phyloP scores from a whole-genome alignment of 2,329 filamentous ascomycete species.

The Monosporascus sp. region DNA sequence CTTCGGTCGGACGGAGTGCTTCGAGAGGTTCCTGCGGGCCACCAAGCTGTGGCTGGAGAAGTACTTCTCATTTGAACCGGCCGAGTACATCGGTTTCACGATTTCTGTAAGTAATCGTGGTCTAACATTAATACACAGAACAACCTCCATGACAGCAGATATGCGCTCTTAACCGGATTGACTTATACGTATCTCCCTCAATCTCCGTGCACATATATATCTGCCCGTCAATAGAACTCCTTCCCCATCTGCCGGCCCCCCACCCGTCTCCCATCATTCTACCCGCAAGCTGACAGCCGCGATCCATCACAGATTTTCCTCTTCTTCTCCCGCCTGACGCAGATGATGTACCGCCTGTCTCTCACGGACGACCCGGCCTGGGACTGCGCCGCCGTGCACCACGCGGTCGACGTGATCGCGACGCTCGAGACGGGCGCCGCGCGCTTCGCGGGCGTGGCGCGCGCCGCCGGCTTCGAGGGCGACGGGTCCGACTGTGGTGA shows the following conservation, averaged over 20 bases:
- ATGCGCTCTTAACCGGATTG: too few species aligned
- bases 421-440: conserved; percentile 12
- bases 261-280: neutral
- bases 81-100: conserved; percentile 15
- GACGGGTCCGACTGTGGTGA: conserved; percentile 8
- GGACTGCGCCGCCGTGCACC: conserved; percentile 15
- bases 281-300: neutral
- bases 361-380: conserved; percentile 21
- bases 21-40: conserved; percentile 16
- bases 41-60: conserved; percentile 18
- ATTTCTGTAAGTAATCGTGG: conserved; percentile 9
- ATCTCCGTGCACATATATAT: too few species aligned
- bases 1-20: conserved; percentile 16
- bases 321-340: conserved; percentile 19
- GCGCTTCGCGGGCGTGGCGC: conserved; percentile 13
- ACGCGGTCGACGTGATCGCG: conserved; percentile 16
- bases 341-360: conserved; percentile 23
- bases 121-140: too few species aligned
- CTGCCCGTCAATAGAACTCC: too few species aligned
- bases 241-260: neutral
- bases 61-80: conserved; percentile 14
- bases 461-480: conserved; percentile 11
- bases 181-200: too few species aligned
- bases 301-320: conserved; percentile 5
- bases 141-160: too few species aligned